Evolutionary conservation across 2,329 filamentous ascomycete genomes (phyloP).

Genomic region (Claviceps purpurea): DNA sequence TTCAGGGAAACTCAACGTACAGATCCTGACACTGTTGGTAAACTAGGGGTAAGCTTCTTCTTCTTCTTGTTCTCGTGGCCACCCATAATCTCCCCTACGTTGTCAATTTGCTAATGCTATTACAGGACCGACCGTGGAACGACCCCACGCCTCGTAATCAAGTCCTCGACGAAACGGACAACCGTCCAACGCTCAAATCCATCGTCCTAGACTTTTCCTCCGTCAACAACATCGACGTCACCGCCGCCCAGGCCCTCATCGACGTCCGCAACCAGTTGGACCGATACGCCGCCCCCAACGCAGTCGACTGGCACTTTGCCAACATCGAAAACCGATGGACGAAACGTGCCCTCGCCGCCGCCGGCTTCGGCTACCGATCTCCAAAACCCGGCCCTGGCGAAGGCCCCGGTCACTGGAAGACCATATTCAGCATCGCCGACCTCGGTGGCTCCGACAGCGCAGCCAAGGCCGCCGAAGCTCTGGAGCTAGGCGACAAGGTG

Average conservation of each 20-base stretch:
- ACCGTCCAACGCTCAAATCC: conserved; percentile 38
- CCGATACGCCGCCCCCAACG: conserved; percentile 31
- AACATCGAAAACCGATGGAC: conserved; percentile 42
- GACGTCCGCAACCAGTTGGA: conserved; percentile 41
- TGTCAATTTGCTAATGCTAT: conserved; percentile 5
- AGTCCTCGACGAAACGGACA: conserved; percentile 17
- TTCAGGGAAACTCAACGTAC: conserved; percentile 32
- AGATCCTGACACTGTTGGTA: conserved; percentile 28
- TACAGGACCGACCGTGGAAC: conserved; percentile 42
- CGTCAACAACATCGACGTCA: conserved; percentile 43
- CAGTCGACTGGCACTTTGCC: conserved; percentile 38
- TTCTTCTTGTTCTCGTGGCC: not conserved
- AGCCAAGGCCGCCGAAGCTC: conserved; percentile 27
- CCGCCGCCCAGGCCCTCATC: conserved; percentile 38
- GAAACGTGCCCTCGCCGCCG: conserved; percentile 38
- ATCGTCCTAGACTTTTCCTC: conserved; percentile 42
- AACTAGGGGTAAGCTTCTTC: conserved; percentile 27
- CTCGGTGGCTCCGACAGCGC: conserved; percentile 61
- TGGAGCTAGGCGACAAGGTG: conserved; percentile 43
- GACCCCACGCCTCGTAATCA: conserved; percentile 30
- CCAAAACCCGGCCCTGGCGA: conserved; percentile 12
- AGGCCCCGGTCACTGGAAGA: conserved; percentile 37
- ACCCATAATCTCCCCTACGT: not conserved
- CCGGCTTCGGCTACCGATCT: conserved; percentile 35
- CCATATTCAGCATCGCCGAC: conserved; percentile 87